Evolutionary conservation across 768 basidiomycete genomes (phyloP), one percentile per base, ranked within the genome.

Genomic region (Lactarius pseudohatsudake): DNA sequence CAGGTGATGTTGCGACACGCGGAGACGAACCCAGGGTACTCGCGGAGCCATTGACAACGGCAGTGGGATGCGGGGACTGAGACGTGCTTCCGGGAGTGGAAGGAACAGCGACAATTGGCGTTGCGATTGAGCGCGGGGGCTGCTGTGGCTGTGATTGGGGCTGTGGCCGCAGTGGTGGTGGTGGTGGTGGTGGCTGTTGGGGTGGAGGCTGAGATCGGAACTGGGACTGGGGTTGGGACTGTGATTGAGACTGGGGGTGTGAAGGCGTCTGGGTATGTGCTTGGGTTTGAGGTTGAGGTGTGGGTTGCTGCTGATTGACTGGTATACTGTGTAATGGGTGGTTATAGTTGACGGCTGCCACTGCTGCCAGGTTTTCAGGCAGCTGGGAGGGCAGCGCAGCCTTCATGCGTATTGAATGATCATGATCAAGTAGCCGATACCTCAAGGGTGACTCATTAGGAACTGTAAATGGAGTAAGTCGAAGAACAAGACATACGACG

Each of bases 401-500:
- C 53, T 47, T 69, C 40, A 16, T 34, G 8, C 30, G 67, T 26
- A 26, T 26, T 26, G 26, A 26, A 26, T 26, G 26, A 26, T 26
- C 1, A n/a, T 62, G 56, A 34, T 70, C 70, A 36, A 69, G 64
- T 3, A 70, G n/a, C n/a, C 70, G 70, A 66, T 70, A 70, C 8
- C 70, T 70, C 34, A 32, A 61, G 34, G 47, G 36, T 26, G 40
- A 38, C 28, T 15, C 0, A 28, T 55, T 43, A 45, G 13, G 34
- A 41, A 38, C 1, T 5, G 59, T 6, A 30, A 34, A 43, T 26
- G 32, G 10, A 1, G 8, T 7, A 3, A 16, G 18, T 28, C 30
- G n/a, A 8, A 28, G 18, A 59, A 22, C 28, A 45, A 40, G 41
- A 74, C 74, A 60, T 77, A 88, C 87, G 75, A 85, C 26, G 26